Evolutionary conservation across 129 eudicot genomes (phyloP).

Genomic region (Glebionis coronaria): DNA sequence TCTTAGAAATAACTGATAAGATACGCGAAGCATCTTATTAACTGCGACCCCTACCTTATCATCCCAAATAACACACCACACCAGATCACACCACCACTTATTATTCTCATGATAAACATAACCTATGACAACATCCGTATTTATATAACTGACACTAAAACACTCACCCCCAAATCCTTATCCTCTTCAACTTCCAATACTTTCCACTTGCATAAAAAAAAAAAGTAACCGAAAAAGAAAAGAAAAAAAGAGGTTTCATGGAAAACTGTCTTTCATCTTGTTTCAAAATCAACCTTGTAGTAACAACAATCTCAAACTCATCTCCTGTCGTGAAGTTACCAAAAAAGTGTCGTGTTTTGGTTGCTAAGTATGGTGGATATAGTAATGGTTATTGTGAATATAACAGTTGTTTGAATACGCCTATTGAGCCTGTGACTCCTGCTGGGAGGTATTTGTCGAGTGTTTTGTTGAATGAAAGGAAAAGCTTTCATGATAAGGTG

Average conservation of each 20-base stretch:
- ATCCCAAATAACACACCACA: too few species aligned
- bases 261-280: conserved; percentile 47
- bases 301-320: conserved; percentile 8
- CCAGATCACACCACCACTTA: too few species aligned
- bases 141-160: background rate
- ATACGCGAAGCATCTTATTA: too few species aligned
- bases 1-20: too few species aligned
- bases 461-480: conserved; percentile 59
- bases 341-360: background rate
- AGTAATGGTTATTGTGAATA: conserved; percentile 34
- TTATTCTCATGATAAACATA: too few species aligned
- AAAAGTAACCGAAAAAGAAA: background rate
- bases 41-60: too few species aligned
- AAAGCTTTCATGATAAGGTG: conserved; percentile 55
- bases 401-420: conserved; percentile 63
- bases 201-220: background rate
- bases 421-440: conserved; percentile 55
- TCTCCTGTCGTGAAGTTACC: background rate
- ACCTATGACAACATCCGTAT: too few species aligned
- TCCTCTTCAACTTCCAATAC: conserved; percentile 19
- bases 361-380: conserved; percentile 19
- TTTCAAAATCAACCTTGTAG: conserved; percentile 19
- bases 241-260: conserved; percentile 21
- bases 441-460: conserved; percentile 57
- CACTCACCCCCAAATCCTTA: conserved; percentile 16